These are phyloP conservation scores for Picochlorum sp. DNA, from an alignment of 139 green algal genomes.

Conservation along the genomic window DNA sequence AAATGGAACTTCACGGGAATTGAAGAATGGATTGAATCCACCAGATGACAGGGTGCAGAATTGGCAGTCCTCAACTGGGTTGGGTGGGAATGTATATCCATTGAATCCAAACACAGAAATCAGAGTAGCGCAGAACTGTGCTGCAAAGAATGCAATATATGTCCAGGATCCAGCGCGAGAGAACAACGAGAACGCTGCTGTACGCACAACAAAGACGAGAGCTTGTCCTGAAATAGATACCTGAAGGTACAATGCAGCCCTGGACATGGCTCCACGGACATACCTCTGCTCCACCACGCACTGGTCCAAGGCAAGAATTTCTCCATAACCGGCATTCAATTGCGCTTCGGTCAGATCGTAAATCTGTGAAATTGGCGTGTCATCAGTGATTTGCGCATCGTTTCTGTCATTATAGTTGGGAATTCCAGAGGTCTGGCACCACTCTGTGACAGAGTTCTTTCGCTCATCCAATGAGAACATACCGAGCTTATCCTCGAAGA, in stretches of 20 bases:
- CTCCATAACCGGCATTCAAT: background rate
- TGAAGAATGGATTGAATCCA: conserved; percentile 38
- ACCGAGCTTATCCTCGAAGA: conserved; percentile 46
- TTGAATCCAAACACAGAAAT: conserved; percentile 64
- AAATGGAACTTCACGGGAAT: conserved; percentile 35
- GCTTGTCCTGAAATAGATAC: conserved; percentile 65
- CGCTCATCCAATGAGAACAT: conserved; percentile 51
- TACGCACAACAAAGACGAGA: conserved; percentile 74
- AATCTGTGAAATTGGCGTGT: conserved; percentile 2
- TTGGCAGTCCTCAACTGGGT: conserved; percentile 32
- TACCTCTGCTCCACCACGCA: conserved; percentile 66
- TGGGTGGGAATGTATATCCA: conserved; percentile 48
- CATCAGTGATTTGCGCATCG: too few relatives aligned
- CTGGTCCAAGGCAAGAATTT: conserved; percentile 38
- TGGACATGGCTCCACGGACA: conserved; percentile 59
- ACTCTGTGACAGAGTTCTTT: conserved; percentile 17
- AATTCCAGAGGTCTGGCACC: conserved; percentile 27
- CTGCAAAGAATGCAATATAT: conserved; percentile 66
- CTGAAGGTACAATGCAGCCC: conserved; percentile 61
- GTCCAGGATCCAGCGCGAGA: conserved; percentile 45
- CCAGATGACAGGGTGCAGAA: conserved; percentile 46
- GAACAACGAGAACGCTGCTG: conserved; percentile 42
- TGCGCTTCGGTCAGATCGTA: conserved; percentile 24
- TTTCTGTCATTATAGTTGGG: too few relatives aligned
- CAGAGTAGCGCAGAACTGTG: conserved; percentile 49